A percentile compares a stretch with the other conserved stretches of the same genome.
Conservation (phyloP, 495 filamentous ascomycete genomes). For the Thozetella sp. region DNA sequence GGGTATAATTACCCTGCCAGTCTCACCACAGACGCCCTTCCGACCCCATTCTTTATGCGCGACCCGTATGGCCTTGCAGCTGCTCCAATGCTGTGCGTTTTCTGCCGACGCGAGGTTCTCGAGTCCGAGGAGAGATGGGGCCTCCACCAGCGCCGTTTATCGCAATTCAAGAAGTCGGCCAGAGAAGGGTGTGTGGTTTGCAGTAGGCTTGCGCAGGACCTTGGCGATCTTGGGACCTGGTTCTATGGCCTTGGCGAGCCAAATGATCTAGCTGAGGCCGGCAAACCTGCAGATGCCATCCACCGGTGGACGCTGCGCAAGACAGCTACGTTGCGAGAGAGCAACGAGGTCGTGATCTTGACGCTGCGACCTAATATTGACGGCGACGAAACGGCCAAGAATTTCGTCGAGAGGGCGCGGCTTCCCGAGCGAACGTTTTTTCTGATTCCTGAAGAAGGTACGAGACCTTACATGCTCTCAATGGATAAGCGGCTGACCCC, state of each 20-base stretch:
- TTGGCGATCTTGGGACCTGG: background rate
- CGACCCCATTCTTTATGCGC: too few species aligned
- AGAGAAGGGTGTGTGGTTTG: conserved; percentile 4
- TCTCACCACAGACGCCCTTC: too few species aligned
- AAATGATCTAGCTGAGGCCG: too few species aligned
- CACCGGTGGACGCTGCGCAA: conserved; percentile 8
- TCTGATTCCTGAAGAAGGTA: conserved; percentile 6
- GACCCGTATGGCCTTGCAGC: too few species aligned
- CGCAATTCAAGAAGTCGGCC: background rate
- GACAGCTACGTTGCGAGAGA: conserved; percentile 4
- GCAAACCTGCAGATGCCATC: background rate
- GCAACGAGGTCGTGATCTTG: background rate
- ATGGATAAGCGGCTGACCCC: background rate
- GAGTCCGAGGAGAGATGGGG: conserved; percentile 6
- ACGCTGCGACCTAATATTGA: background rate
- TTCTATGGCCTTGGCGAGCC: too few species aligned
- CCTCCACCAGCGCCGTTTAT: background rate
- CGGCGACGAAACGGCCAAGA: background rate
- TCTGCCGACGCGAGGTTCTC: conserved; percentile 1
- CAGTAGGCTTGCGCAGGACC: conserved; percentile 3
- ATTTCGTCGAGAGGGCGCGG: background rate
- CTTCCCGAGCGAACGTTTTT: conserved; percentile 3
- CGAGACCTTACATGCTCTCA: background rate
- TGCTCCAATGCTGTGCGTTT: conserved; percentile 4
- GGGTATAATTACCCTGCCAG: too few species aligned